Conservation (phyloP, 2,329 filamentous ascomycete genomes). For the Orbilia quercus region DNA sequence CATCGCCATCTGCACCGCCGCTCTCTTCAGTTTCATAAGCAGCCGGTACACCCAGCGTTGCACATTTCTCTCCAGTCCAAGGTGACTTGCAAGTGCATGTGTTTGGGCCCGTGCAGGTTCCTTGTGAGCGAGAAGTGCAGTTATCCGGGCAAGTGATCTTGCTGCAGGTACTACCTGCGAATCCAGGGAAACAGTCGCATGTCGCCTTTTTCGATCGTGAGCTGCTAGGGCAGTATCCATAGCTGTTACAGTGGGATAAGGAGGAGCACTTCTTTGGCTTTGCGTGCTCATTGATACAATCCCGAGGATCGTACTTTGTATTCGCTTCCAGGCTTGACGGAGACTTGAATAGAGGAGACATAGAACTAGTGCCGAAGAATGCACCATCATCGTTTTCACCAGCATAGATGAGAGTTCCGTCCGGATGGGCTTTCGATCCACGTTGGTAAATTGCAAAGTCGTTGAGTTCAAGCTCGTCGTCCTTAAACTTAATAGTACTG, state of each 20-base stretch:
- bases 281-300: constrained; percentile 33
- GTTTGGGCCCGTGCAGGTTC: constrained; percentile 65
- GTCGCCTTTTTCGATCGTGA: constrained; percentile 46
- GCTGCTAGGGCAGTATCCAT: constrained; percentile 63
- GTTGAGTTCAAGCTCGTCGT: constrained; percentile 65
- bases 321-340: constrained; percentile 62
- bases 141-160: constrained; percentile 63
- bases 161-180: constrained; percentile 62
- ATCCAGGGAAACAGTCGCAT: constrained; percentile 66
- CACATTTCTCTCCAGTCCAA: constrained; percentile 66
- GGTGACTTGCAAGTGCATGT: constrained; percentile 64
- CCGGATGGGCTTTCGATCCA: constrained; percentile 61
- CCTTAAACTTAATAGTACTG: constrained; percentile 63
- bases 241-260: constrained; percentile 61
- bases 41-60: constrained; percentile 65
- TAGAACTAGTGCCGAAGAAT: constrained; percentile 64
- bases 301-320: constrained; percentile 63
- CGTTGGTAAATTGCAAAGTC: constrained; percentile 65
- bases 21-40: constrained; percentile 65
- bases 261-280: constrained; percentile 34
- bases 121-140: constrained; percentile 63
- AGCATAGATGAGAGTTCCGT: constrained; percentile 64
- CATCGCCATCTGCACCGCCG: constrained; percentile 65
- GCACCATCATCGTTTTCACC: constrained; percentile 64
- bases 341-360: constrained; percentile 61